Evolutionary conservation across 352 stramenopile genomes (phyloP), one percentile per base, ranked within the genome.

Genomic region (Phytophthora europaea): DNA sequence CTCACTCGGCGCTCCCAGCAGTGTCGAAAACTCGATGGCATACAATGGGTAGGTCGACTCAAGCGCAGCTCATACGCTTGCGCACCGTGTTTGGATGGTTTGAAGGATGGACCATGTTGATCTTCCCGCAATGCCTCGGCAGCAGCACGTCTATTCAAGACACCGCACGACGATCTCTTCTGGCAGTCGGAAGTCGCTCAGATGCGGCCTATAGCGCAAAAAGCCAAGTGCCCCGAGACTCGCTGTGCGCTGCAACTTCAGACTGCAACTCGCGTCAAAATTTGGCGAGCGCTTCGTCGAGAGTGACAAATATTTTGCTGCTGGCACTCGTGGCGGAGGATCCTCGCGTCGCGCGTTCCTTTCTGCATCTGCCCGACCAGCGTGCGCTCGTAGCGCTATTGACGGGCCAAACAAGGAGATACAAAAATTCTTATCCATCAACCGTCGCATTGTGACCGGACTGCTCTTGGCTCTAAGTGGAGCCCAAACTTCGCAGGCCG

Each of bases 361-460:
- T 40, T 63, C 20, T 20, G 51, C 28, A 26, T 26, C 1, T 26
- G 23, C 23, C 23, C 23, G 23, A 26, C 18, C 12, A 3, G 9
- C 40, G 62, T 62, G 62, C 43, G 62, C 36, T 69, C 36, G 62
- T 55, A 38, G 51, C 34, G 51, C 18, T 28, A 56, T 43, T 61
- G 61, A 55, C 62, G 31, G 62, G 50, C 47, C 18, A 55, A 55
- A 23, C 23, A 18, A 43, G 6, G 16, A 23, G 38, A 28, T 61
- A 28, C 26, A 36, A 72, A 67, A 72, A 52, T 53, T 72, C 50
- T 18, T 67, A 72, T 72, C 65, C 65, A 72, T 63, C 38, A 72
- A 28, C 26, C 26, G 26, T 28, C 26, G 26, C 26, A 28, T 28
- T 66, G 65, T 67, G 56, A 43, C 65, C 38, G 26, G 51, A 57